phyloP scores from a whole-genome alignment of 2,329 filamentous ascomycete genomes.

The Aspergillus piperis region DNA sequence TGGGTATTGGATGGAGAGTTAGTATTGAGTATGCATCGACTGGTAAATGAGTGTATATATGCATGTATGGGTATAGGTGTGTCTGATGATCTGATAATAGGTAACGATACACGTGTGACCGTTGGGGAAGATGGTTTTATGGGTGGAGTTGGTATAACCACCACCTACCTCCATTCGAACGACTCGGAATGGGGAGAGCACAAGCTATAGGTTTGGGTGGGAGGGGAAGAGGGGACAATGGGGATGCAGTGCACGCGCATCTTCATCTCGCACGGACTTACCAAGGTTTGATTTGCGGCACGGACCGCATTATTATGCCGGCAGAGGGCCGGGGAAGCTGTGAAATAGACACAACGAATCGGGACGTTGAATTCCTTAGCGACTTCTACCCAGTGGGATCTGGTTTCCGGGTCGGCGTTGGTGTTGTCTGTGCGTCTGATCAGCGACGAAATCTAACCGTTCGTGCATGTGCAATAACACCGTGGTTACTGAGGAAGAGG shows the following conservation, averaged over 20 bases:
- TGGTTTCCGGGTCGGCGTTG: constrained; percentile 78
- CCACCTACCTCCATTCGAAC: neutral
- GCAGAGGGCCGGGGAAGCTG: constrained; percentile 66
- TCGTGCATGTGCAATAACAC: neutral
- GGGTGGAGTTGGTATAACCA: neutral
- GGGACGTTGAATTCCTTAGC: constrained; percentile 70
- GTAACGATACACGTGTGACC: neutral
- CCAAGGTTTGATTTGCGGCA: constrained; percentile 57
- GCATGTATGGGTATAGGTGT: neutral
- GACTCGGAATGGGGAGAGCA: no score
- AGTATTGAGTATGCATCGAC: neutral
- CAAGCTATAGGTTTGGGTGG: no score
- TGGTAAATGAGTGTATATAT: neutral
- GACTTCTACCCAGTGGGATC: constrained; percentile 75
- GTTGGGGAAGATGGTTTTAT: neutral
- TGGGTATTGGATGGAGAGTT: neutral
- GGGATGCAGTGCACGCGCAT: neutral
- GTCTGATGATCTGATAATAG: no score
- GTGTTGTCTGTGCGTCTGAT: constrained; percentile 73
- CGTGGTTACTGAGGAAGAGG: neutral
- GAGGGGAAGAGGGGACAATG: neutral
- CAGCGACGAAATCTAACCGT: neutral
- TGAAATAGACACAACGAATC: constrained; percentile 85
- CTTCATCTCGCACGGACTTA: constrained; percentile 25
- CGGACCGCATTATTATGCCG: constrained; percentile 89